Conservation (phyloP, 2,329 filamentous ascomycete genomes). For the Ceratocystis cubensis region DNA sequence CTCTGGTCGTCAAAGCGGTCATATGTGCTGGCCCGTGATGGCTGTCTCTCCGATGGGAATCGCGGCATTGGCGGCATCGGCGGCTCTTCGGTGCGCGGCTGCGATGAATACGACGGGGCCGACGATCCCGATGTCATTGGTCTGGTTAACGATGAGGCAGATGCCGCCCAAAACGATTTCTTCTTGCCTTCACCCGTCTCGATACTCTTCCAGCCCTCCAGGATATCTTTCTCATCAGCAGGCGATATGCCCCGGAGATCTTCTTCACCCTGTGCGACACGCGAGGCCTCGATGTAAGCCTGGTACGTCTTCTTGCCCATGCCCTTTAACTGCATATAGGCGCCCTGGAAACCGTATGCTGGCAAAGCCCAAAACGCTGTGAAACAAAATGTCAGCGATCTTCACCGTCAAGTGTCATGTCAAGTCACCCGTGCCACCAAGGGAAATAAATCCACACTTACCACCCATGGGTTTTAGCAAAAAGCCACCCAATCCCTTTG, state of each 20-base stretch:
- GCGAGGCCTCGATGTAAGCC: slow-evolving; percentile 67
- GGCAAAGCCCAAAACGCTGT: slow-evolving; percentile 31
- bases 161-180: background rate
- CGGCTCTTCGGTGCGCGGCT: background rate
- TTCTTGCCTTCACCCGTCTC: slow-evolving; percentile 34
- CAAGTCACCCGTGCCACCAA: background rate
- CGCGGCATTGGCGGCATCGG: background rate
- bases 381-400: slow-evolving; percentile 1
- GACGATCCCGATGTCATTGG: background rate
- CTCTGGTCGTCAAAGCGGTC: background rate
- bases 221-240: slow-evolving; percentile 51
- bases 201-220: slow-evolving; percentile 51
- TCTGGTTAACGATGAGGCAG: background rate
- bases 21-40: background rate
- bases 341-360: slow-evolving; percentile 70
- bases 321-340: slow-evolving; percentile 65
- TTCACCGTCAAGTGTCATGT: background rate
- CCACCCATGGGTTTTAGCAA: slow-evolving; percentile 68
- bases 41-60: background rate
- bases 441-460: slow-evolving; percentile 31
- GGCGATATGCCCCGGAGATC: slow-evolving; percentile 44
- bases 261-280: slow-evolving; percentile 61
- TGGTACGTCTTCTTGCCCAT: slow-evolving; percentile 57
- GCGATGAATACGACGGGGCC: background rate
- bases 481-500: slow-evolving; percentile 70